Base-by-base conservation (phyloP, 2,329 filamentous ascomycete genomes). In the Davidsoniella virescens region DNA sequence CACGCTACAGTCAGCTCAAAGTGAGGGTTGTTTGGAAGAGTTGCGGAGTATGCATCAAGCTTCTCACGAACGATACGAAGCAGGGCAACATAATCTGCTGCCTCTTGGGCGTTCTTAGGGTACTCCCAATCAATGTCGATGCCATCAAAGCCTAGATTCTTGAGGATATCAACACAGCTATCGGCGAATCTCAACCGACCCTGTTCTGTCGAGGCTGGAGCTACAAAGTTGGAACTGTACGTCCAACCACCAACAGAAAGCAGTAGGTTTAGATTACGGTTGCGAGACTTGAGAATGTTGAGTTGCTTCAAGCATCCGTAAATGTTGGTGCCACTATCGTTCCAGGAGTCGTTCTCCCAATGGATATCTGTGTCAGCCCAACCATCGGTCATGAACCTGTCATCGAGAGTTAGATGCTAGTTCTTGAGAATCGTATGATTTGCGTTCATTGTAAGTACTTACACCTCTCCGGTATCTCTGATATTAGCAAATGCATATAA, bases 161-260 rank as follows among this genome's bases (percentile, higher is more conserved):
- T 82, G 57, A 96, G 70, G 36, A 95, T 67, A 18, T 78, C 71
- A 1, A 94, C 82, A 33, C 84, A 81, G 25, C 76, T 78, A 47
- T 73, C 68, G 7, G 87, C 88, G 64, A 95, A 95, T 1, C 62
- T 72, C 26, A 71, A 68, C 6, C 87, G 76, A 7, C 87, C 86
- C 20, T 73, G 64, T 0, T 76, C 70, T 0, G 83, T 87, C 40
- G 82, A 83, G 1, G 82, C 82, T 0, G 87, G 83, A 25, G 66
- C 67, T n/a, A 76, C 73, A 64, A 95, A 93, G 67, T 94, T 92
- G 63, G 75, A 69, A 55, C 82, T 85, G 64, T 94, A 94, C 0
- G 87, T 94, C 87, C 87, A 95, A 47, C 90, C 90, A 54, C 88
- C 88, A 54, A 95, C 85, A 49, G 82, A 87, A 4, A 95, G 74